These are phyloP conservation scores for Crucibulum laeve DNA, from an alignment of 768 basidiomycete species.

Conservation along the genomic window DNA sequence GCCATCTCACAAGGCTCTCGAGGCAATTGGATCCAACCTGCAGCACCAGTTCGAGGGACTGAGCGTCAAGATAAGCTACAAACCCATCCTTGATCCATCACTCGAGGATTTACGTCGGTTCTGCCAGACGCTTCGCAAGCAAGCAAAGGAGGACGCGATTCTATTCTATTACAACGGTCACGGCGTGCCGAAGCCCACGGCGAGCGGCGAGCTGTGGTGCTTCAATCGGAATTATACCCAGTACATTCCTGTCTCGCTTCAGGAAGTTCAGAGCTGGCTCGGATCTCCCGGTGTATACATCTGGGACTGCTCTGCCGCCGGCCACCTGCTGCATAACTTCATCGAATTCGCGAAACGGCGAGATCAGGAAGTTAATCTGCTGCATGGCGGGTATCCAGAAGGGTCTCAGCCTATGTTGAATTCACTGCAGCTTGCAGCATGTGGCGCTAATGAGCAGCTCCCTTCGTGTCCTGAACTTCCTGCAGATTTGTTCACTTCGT, in stretches of 20 bases:
- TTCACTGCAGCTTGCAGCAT: conserved; percentile 93
- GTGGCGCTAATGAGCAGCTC: conserved; percentile 84
- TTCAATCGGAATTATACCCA: conserved; percentile 97
- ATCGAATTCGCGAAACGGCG: conserved; percentile 72
- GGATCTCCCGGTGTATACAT: conserved; percentile 96
- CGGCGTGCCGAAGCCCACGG: conserved; percentile 94
- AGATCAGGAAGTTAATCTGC: conserved; percentile 59
- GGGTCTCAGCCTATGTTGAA: conserved; percentile 74
- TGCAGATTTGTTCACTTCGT: conserved; percentile 96
- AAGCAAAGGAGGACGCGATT: conserved; percentile 90
- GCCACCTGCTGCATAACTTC: conserved; percentile 88
- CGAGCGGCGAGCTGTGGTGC: conserved; percentile 96
- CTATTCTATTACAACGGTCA: conserved; percentile 99
- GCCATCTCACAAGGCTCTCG: conserved; percentile 89
- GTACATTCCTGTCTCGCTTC: conserved; percentile 94
- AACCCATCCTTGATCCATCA: conserved; percentile 91
- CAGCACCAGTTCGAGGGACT: conserved; percentile 96
- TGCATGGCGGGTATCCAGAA: conserved; percentile 55
- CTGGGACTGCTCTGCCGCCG: conserved; percentile 99
- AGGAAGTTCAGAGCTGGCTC: conserved; percentile 91
- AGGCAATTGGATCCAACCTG: conserved; percentile 89
- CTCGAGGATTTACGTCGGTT: conserved; percentile 90
- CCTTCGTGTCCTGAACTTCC: conserved; percentile 96
- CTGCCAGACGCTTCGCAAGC: conserved; percentile 76
- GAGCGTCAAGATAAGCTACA: conserved; percentile 91